Evolutionary conservation across 2,329 filamentous ascomycete genomes (phyloP), one percentile per base, ranked within the genome.

Genomic region (Penicillium sp.): DNA sequence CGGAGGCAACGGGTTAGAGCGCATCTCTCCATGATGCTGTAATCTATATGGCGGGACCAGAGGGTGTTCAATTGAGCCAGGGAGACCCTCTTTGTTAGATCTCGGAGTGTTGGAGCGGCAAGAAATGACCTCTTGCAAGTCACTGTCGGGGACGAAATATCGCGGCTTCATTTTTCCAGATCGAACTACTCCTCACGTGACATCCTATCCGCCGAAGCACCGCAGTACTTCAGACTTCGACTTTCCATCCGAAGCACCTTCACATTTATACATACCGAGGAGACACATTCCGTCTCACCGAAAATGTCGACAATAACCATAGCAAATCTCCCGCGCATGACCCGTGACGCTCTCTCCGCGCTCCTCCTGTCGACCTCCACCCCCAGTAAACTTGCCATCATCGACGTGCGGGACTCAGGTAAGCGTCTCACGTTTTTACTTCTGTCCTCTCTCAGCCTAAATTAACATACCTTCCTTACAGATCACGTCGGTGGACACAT

Each of bases 401-500:
- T 98, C 62, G 95, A 98, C 76, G 95, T 98, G 7, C 88, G 95
- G 61, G 95, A 97, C 76, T 88, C 89, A 67, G 90, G 90, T 91
- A 77, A 58, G 80, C 30, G 41, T 30, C 31, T 26, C 44, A 15
- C 13, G n/a, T 21, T 30, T 5, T 7, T 30, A 23, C 5, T 19
- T 5, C 8, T 54, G 7, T 8, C 19, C 30, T 54, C 3, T 21
- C 8, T 19, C 21, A 7, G 23, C 31, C 55, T 13, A 57, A 23
- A 51, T 38, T 15, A 4, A 30, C 44, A 15, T 26, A 7, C 29
- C 45, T 54, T 41, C 4, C 53, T 3, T 44, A 7, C 67, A 92
- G 94, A 98, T 78, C 89, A 95, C 78, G 85, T 97, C 52, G 94
- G 94, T 68, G 94, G 94, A 35, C 93, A 97, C 79, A 97, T 98